Evolutionary conservation across 2,329 filamentous ascomycete genomes (phyloP).

Genomic region (Neoascochyta sp.): DNA sequence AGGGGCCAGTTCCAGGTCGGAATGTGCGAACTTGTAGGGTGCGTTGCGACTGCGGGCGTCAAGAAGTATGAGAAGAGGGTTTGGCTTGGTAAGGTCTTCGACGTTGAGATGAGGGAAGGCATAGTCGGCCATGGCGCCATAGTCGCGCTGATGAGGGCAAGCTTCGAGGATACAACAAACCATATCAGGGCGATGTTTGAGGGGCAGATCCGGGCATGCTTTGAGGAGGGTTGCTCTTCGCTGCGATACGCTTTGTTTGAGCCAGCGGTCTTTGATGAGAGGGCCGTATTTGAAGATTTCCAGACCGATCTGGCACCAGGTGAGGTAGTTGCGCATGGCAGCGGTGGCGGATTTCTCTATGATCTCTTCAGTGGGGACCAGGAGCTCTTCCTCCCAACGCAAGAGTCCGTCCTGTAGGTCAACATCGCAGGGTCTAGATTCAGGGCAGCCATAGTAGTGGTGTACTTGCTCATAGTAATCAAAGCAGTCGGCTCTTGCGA

Average conservation of each 20-base stretch:
- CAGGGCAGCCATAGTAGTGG: neutral
- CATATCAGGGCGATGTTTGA: slow-evolving; percentile 53
- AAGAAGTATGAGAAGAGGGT: slow-evolving; percentile 48
- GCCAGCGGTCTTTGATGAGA: slow-evolving; percentile 53
- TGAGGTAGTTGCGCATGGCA: slow-evolving; percentile 20
- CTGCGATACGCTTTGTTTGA: slow-evolving; percentile 50
- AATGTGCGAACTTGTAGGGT: slow-evolving; percentile 48
- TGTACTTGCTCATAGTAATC: neutral
- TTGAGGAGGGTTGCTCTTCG: slow-evolving; percentile 45
- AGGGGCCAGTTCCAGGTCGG: slow-evolving; percentile 39
- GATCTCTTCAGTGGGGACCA: slow-evolving; percentile 40
- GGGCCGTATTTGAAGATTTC: slow-evolving; percentile 38
- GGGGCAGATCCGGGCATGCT: slow-evolving; percentile 45
- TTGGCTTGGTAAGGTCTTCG: slow-evolving; percentile 50
- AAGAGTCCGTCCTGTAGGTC: neutral
- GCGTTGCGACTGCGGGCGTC: slow-evolving; percentile 50
- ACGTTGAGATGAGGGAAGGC: slow-evolving; percentile 55
- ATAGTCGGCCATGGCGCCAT: slow-evolving; percentile 33
- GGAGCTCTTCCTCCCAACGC: slow-evolving; percentile 12
- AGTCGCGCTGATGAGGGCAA: slow-evolving; percentile 8
- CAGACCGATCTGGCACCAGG: neutral
- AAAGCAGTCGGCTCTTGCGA: neutral
- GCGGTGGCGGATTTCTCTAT: neutral
- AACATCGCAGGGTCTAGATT: neutral
- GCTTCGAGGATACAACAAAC: slow-evolving; percentile 5